Percentiles rank a stretch among this genome's conserved stretches.
These are phyloP conservation scores for Harrya chromipes DNA, from an alignment of 768 basidiomycete genomes.

Conservation along the genomic window DNA sequence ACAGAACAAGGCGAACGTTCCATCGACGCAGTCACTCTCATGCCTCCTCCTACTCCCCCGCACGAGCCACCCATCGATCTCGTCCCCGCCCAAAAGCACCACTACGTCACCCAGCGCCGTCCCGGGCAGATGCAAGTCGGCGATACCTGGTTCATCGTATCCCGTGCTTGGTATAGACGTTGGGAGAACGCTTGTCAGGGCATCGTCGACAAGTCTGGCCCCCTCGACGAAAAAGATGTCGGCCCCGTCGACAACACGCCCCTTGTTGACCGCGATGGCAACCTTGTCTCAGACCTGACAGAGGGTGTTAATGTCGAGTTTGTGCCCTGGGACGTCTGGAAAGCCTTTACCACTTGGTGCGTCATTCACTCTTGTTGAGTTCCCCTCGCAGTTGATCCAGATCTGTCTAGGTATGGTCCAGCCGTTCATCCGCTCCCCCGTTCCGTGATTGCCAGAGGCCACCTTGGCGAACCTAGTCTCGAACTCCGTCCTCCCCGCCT, in stretches of 20 bases:
- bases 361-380: slow-evolving; percentile 1
- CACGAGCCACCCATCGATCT: slow-evolving; percentile 24
- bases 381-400: slow-evolving; percentile 1
- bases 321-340: slow-evolving; percentile 73
- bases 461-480: slow-evolving; percentile 47
- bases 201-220: slow-evolving; percentile 63
- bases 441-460: slow-evolving; percentile 61
- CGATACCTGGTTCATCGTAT: slow-evolving; percentile 78
- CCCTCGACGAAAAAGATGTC: slow-evolving; percentile 56
- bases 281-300: slow-evolving; percentile 40
- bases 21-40: slow-evolving; percentile 15
- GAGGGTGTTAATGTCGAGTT: slow-evolving; percentile 75
- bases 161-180: slow-evolving; percentile 66
- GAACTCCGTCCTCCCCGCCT: slow-evolving; percentile 73
- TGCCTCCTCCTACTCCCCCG: slow-evolving; percentile 27
- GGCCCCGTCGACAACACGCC: slow-evolving; percentile 74
- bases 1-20: slow-evolving; percentile 49
- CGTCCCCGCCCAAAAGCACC: slow-evolving; percentile 46
- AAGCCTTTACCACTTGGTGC: slow-evolving; percentile 59
- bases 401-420: slow-evolving; percentile 67
- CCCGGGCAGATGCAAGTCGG: slow-evolving; percentile 52
- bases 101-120: slow-evolving; percentile 47
- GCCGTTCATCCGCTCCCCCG: slow-evolving; percentile 57
- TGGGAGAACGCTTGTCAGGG: slow-evolving; percentile 76
- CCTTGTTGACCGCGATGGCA: slow-evolving; percentile 54